Base-by-base conservation (phyloP, 2,329 filamentous ascomycete genomes). In the Cladophialophora bantiana region DNA sequence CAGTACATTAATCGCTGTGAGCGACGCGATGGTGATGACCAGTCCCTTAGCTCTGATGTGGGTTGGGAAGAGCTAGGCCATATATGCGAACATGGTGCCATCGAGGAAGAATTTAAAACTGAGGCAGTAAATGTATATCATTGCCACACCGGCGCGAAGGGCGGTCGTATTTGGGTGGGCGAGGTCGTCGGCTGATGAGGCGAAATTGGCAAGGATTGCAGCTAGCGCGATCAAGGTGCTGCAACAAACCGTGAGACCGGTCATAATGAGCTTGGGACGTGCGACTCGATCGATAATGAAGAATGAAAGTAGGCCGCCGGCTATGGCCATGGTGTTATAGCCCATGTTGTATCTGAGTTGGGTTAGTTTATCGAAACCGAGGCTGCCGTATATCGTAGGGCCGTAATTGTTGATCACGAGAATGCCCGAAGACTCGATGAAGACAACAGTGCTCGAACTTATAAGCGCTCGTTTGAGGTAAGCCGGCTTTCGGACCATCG, bases 81-180 rank as follows among this genome's bases (percentile, higher is more conserved):
- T 13, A 57, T 67, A 70, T 4, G 36, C 59, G 48, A 68, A 70
- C 32, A 65, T 56, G 10, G 32, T 55, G 20, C 68, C 66, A 36
- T 68, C 66, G 15, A 69, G 61, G 38, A 18, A 38, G 36, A 31
- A 15, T 20, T 67, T 20, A 32, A 62, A 67, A 4, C 13, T 48
- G 7, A 63, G 32, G 10, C 53, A 40, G 20, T 63, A 54, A 9
- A 63, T 10, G 36, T 61, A 67, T 6, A 94, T 94, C 82, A 95
- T 94, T 68, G 91, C 87, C 12, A 71, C 62, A 7, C 54, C 58
- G n/a, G 60, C 62, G 7, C 53, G 26, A 2, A 69, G 59, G 4
- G 64, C 67, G 34, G 26, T 42, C 10, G 36, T 15, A 32, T 69
- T 69, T 6, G 64, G 64, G 15, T 52, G 18, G 4, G 35, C 48